These are phyloP conservation scores for Debaryomyces sp. DNA, from an alignment of 1,139 yeast genomes.

Conservation along the genomic window DNA sequence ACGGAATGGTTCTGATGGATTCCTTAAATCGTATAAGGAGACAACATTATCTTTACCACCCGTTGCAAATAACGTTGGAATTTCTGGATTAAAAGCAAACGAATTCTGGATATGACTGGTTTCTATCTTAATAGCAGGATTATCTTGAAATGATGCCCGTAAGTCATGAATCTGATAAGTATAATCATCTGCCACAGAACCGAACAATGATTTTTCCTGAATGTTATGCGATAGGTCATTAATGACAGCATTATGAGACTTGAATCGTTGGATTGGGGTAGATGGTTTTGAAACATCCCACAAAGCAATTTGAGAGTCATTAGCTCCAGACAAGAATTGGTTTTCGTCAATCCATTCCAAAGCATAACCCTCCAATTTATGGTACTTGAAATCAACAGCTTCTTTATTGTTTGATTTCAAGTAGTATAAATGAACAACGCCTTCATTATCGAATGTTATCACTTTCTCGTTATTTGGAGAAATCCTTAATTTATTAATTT, in stretches of 20 bases:
- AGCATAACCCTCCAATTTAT: conserved; percentile 68
- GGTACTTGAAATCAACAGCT: conserved; percentile 53
- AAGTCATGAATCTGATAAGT: conserved; percentile 69
- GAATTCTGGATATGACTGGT: conserved; percentile 51
- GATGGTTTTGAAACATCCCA: conserved; percentile 60
- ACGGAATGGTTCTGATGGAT: conserved; percentile 48
- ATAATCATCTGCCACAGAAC: conserved; percentile 74
- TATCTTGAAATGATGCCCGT: conserved; percentile 39
- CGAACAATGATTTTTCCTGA: conserved; percentile 52
- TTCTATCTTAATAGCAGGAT: conserved; percentile 46
- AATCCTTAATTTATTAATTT: conserved; percentile 49
- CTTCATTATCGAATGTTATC: conserved; percentile 55
- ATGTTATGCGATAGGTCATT: conserved; percentile 62
- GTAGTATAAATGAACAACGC: conserved; percentile 49
- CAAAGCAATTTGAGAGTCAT: conserved; percentile 65
- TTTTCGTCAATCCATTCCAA: conserved; percentile 62
- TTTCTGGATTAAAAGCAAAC: conserved; percentile 50
- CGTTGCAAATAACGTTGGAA: conserved; percentile 49
- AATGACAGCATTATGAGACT: conserved; percentile 52
- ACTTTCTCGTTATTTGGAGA: conserved; percentile 39
- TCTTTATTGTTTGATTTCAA: conserved; percentile 22
- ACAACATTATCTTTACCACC: conserved; percentile 58
- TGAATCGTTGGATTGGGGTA: conserved; percentile 47
- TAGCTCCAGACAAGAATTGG: conserved; percentile 64
- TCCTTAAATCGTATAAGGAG: conserved; percentile 54